These are phyloP conservation scores for Picea sitchensis DNA, from an alignment of 75 land plant genomes.

Conservation along the genomic window DNA sequence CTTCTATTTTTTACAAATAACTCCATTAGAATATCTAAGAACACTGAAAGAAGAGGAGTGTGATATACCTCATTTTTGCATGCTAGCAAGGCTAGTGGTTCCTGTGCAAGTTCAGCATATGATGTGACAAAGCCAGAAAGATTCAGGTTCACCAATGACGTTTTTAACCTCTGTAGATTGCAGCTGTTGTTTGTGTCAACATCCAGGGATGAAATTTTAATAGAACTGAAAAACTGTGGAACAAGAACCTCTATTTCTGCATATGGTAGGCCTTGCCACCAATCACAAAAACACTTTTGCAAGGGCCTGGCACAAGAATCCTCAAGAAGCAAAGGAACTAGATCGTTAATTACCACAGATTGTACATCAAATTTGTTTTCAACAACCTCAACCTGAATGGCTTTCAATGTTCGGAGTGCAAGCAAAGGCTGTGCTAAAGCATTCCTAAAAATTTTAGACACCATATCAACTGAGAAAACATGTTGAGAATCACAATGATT, in stretches of 20 bases:
- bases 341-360: constrained; percentile 20
- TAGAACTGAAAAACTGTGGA: constrained; percentile 21
- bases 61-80: constrained; percentile 30
- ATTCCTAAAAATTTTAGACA: constrained; percentile 21
- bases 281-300: constrained; percentile 34
- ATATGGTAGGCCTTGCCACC: constrained; percentile 30
- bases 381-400: constrained; percentile 25
- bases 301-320: constrained; percentile 24
- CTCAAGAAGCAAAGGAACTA: constrained; percentile 38
- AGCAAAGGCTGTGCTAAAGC: constrained; percentile 30
- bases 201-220: background rate
- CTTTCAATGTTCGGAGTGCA: constrained; percentile 18
- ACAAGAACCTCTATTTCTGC: constrained; percentile 12
- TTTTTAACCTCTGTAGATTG: background rate
- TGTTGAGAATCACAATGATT: background rate
- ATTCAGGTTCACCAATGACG: background rate
- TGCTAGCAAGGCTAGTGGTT: constrained; percentile 36
- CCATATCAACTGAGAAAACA: constrained; percentile 15
- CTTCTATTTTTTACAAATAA: constrained; percentile 28
- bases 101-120: constrained; percentile 25
- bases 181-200: background rate
- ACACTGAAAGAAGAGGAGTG: constrained; percentile 28
- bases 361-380: constrained; percentile 10
- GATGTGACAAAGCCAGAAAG: background rate
- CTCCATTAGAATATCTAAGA: constrained; percentile 39